Conservation (phyloP, 768 basidiomycete species). For the Rhodotorula diobovata region DNA sequence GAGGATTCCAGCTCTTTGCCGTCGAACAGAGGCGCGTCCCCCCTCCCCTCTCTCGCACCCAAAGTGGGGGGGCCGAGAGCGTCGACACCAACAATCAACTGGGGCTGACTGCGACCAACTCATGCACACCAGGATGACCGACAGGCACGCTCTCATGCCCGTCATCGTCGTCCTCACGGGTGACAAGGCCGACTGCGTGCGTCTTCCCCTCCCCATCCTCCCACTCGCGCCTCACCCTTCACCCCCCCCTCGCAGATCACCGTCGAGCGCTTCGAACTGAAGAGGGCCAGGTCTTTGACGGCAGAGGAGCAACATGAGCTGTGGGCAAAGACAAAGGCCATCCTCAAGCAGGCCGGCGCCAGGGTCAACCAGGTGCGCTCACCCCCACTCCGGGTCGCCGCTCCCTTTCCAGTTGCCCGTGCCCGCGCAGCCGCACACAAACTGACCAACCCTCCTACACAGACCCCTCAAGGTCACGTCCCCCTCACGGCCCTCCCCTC, state of each 20-base stretch:
- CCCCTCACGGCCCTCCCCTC: constrained; percentile 2
- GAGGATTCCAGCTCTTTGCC: constrained; percentile 1
- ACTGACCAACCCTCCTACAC: background rate
- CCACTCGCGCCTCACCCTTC: background rate
- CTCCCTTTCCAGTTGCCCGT: too few relatives aligned
- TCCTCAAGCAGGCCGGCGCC: background rate
- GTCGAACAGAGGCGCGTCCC: constrained; percentile 2
- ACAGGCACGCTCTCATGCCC: background rate
- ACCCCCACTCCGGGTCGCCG: background rate
- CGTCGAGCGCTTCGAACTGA: background rate
- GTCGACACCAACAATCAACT: too few relatives aligned
- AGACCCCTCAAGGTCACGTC: background rate
- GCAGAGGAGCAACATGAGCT: background rate
- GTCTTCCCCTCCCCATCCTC: background rate
- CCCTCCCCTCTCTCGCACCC: too few relatives aligned
- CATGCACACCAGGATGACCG: background rate
- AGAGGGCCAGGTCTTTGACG: background rate
- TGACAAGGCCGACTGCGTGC: constrained; percentile 8
- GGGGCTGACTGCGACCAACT: background rate
- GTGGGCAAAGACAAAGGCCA: background rate
- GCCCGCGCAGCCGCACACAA: too few relatives aligned
- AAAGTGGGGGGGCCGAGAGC: too few relatives aligned
- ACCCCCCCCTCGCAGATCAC: background rate
- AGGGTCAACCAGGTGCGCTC: background rate
- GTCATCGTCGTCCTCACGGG: constrained; percentile 13